A percentile compares a stretch with the other conserved stretches of the same genome.
Evolutionary conservation across 306 rosid genomes (phyloP).

Genomic region (Rosa lucieae): DNA sequence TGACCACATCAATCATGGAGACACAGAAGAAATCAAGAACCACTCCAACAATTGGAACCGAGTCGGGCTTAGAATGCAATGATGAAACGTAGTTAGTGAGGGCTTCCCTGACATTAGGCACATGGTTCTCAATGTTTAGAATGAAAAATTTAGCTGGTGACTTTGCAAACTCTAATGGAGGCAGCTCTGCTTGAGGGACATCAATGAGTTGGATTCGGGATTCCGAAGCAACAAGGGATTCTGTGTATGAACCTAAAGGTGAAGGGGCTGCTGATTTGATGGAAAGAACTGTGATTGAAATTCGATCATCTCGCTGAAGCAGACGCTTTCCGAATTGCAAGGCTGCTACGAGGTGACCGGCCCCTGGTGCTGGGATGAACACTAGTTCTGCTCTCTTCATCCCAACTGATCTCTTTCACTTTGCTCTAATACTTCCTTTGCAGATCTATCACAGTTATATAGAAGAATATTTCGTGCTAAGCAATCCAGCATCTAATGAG

Average conservation of each 20-base stretch:
- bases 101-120: conserved; percentile 27
- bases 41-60: conserved; percentile 34
- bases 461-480: background rate
- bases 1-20: conserved; percentile 49
- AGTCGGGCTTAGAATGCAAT: conserved; percentile 8
- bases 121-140: conserved; percentile 27
- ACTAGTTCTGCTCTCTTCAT: conserved; percentile 34
- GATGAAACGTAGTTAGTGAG: conserved; percentile 26
- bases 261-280: conserved; percentile 29
- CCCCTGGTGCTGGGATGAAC: conserved; percentile 50
- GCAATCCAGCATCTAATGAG: background rate
- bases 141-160: conserved; percentile 25
- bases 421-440: background rate
- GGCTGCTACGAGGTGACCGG: conserved; percentile 50
- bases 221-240: conserved; percentile 35
- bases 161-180: conserved; percentile 26
- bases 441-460: background rate
- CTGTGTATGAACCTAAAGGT: conserved; percentile 37
- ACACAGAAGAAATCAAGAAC: conserved; percentile 53
- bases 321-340: conserved; percentile 51
- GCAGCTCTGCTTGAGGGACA: conserved; percentile 45
- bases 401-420: background rate
- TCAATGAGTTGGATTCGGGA: conserved; percentile 41
- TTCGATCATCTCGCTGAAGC: conserved; percentile 22
- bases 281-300: conserved; percentile 45